These are phyloP conservation scores for Petunia hybrid DNA, from an alignment of 305 asterid genomes.

Conservation along the genomic window DNA sequence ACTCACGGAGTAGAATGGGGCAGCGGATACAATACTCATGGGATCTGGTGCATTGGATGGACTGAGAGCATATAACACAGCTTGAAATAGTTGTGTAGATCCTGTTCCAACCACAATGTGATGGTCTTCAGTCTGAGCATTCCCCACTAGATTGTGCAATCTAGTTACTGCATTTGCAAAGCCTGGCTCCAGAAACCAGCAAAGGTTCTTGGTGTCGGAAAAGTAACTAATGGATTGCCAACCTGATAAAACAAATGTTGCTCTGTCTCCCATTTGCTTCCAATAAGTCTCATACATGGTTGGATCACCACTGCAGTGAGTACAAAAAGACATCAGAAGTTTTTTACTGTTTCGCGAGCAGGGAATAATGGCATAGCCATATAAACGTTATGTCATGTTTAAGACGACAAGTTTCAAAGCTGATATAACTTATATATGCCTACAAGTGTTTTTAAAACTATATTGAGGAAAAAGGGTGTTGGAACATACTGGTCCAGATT, in stretches of 20 bases:
- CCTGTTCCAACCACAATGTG: conserved; percentile 93
- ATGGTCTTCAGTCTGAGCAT: conserved; percentile 71
- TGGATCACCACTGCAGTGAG: conserved; percentile 79
- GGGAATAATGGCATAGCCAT: too few species aligned
- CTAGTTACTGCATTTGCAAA: conserved; percentile 63
- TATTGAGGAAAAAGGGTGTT: neutral
- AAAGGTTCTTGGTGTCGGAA: conserved; percentile 64
- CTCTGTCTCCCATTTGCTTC: conserved; percentile 70
- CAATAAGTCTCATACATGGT: conserved; percentile 91
- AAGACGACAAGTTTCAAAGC: too few species aligned
- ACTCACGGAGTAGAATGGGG: conserved; percentile 91
- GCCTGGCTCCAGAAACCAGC: conserved; percentile 96
- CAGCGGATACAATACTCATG: conserved; percentile 80
- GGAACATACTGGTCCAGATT: conserved; percentile 83
- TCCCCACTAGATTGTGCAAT: conserved; percentile 81
- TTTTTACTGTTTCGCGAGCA: too few species aligned
- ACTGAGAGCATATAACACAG: conserved; percentile 77
- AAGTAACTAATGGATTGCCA: conserved; percentile 92
- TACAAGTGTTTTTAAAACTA: too few species aligned
- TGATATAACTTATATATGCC: too few species aligned
- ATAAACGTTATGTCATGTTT: too few species aligned
- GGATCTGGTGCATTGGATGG: conserved; percentile 67
- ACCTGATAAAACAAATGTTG: conserved; percentile 72
- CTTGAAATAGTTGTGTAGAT: conserved; percentile 88
- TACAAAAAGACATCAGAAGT: neutral